These are phyloP conservation scores for Phaeomoniella chlamydospora DNA, from an alignment of 2,329 filamentous ascomycete genomes.

Conservation along the genomic window DNA sequence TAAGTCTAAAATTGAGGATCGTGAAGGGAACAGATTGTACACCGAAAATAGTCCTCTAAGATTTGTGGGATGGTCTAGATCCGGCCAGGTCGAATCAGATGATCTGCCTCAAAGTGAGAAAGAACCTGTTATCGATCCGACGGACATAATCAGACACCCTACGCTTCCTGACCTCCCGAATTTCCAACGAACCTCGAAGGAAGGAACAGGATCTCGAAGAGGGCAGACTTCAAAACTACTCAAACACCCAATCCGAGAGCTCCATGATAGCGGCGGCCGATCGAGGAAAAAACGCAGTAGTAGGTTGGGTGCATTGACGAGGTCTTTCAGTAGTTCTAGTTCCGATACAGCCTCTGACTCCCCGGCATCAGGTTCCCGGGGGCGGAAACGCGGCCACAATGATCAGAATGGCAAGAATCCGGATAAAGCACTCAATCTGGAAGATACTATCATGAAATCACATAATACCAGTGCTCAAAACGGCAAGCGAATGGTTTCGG, in stretches of 20 bases:
- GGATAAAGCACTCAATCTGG: too few relatives aligned
- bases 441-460: background rate
- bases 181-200: constrained; percentile 7
- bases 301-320: background rate
- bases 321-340: background rate
- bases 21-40: constrained; percentile 58
- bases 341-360: background rate
- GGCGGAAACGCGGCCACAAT: background rate
- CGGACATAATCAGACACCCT: constrained; percentile 1
- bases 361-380: background rate
- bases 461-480: background rate
- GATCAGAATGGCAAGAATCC: too few relatives aligned
- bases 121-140: background rate
- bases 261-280: background rate
- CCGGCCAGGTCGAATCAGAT: constrained; percentile 1
- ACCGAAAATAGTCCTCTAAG: constrained; percentile 12
- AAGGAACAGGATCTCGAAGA: background rate
- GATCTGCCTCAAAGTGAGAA: constrained; percentile 10
- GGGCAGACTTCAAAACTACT: background rate
- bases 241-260: background rate
- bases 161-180: constrained; percentile 7
- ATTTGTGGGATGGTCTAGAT: constrained; percentile 12
- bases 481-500: background rate
- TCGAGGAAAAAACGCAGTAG: background rate
- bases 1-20: constrained; percentile 68